Evolutionary conservation across 202 grass and related monocot genomes (phyloP), one percentile per base, ranked within the genome.

Genomic region (Eragrostis tef): DNA sequence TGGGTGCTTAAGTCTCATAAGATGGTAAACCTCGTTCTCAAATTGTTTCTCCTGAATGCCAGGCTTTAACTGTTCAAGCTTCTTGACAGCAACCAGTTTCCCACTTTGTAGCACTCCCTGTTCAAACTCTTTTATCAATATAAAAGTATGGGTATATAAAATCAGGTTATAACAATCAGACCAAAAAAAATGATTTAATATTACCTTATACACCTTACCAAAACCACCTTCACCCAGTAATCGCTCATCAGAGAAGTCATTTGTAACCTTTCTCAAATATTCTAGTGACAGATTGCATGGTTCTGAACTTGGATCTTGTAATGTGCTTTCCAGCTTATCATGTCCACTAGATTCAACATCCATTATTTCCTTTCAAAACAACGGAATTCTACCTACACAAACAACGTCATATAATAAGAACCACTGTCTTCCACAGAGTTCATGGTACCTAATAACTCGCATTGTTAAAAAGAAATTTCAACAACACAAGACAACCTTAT

Each of bases 11-110:
- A 74, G 29, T 6, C 11, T 74, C 16, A 57, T 74, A 24, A 59
- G 52, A 74, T 74, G 72, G 12, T 42, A 56, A 14, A 74, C 71
- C 71, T 74, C 71, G 57, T 74, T 74, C 11, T 57, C n/a, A 74
- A 74, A 74, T 22, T 74, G 52, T 11, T 6, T 42, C 19, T 59
- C 49, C 13, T 14, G 22, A 10, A 39, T 2, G 41, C 31, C 71
- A 1, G 11, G 71, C 0, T 14, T 22, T 21, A 57, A 22, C 7
- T 17, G 15, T 0, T 16, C 6, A 51, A 51, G 49, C 49, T 6
- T 51, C 11, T 51, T 51, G 6, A 51, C 49, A 51, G 49, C 49
- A 51, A 51, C 15, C 14, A 51, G 1, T 17, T 51, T 17, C 17
- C 6, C 49, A 17, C 17, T 16, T 51, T 51, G 49, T 51, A 51